These are phyloP conservation scores for Handroanthus guayacan DNA, from an alignment of 257 asterid genomes.

Conservation along the genomic window DNA sequence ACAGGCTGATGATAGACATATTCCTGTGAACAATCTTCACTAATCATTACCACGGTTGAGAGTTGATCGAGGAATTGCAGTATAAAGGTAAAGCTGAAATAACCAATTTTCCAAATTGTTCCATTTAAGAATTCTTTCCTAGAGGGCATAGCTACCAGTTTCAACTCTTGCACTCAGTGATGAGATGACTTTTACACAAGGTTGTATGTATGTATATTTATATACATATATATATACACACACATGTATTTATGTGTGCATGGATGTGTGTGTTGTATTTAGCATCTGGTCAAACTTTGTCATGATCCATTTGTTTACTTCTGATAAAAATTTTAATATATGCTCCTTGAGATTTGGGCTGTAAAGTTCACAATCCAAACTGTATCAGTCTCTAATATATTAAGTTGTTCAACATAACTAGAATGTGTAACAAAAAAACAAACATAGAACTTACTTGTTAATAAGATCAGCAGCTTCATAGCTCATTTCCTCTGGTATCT, in stretches of 20 bases:
- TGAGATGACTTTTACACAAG: background rate
- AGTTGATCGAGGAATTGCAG: background rate
- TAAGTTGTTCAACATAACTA: conserved; percentile 1
- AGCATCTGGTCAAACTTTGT: background rate
- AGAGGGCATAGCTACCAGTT: conserved; percentile 5
- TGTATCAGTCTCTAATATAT: conserved; percentile 14
- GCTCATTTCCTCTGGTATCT: conserved; percentile 91
- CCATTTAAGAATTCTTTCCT: background rate
- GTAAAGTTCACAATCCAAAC: background rate
- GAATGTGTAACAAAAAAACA: background rate
- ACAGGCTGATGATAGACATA: background rate
- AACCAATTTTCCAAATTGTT: background rate
- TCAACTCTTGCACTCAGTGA: background rate
- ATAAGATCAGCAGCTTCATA: conserved; percentile 82
- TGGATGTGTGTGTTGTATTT: background rate
- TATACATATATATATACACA: background rate
- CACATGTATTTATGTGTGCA: background rate
- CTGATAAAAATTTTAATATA: background rate
- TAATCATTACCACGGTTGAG: background rate
- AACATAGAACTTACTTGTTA: conserved; percentile 70
- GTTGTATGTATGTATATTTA: too few relatives aligned
- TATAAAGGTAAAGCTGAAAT: conserved; percentile 15
- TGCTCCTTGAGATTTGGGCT: conserved; percentile 16
- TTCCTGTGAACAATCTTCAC: background rate
- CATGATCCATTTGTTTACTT: conserved; percentile 15